Conservation (phyloP, 2,329 filamentous ascomycete genomes). For the Leptographium lundbergii region DNA sequence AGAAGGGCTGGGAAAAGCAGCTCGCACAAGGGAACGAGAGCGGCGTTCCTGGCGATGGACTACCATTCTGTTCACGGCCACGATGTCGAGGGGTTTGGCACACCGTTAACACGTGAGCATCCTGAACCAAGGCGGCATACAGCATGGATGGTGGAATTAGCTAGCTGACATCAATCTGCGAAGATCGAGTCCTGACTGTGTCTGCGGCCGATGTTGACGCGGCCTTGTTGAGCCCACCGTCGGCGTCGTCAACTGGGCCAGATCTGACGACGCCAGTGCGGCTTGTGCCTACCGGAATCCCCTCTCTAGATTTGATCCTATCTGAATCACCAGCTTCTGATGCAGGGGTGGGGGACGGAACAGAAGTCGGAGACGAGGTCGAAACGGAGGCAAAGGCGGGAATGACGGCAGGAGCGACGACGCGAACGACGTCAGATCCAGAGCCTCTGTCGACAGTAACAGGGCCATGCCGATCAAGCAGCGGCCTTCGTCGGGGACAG, state of each 20-base stretch:
- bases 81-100: conserved; percentile 49
- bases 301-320: conserved; percentile 37
- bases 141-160: neutral
- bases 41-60: conserved; percentile 29
- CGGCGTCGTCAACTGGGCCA: conserved; percentile 3
- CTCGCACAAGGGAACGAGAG: neutral
- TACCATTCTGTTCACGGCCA: conserved; percentile 46
- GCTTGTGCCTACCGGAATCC: conserved; percentile 43
- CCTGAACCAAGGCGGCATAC: neutral
- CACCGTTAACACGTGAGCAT: conserved; percentile 37
- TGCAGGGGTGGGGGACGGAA: neutral
- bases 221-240: conserved; percentile 5
- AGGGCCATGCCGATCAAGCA: conserved; percentile 12
- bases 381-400: neutral
- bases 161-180: neutral
- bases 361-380: neutral
- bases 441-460: neutral
- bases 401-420: neutral
- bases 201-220: conserved; percentile 57
- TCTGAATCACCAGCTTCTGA: conserved; percentile 15
- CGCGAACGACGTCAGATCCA: neutral
- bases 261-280: conserved; percentile 28
- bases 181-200: conserved; percentile 66
- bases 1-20: neutral
- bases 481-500: conserved; percentile 62